Evolutionary conservation across 768 basidiomycete genomes (phyloP).

Genomic region (Lactarius tabidus): DNA sequence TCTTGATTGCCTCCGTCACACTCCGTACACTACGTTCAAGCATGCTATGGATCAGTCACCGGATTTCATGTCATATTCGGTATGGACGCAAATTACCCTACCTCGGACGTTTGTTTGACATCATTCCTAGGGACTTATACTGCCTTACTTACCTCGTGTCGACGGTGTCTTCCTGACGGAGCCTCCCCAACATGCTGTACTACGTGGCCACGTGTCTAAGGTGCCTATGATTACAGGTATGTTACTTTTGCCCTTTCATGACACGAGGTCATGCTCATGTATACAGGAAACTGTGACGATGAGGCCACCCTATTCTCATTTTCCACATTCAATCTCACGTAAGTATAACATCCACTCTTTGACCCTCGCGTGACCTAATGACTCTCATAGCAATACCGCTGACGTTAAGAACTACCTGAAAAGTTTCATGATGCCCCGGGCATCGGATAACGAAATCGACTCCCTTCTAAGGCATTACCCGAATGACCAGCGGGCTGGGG

Average conservation of each 20-base stretch:
- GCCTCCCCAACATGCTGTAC: conserved; percentile 33
- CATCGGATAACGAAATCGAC: conserved; percentile 11
- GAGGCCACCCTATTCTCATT: conserved; percentile 47
- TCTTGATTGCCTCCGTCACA: conserved; percentile 39
- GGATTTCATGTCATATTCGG: conserved; percentile 39
- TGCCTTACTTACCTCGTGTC: conserved; percentile 11
- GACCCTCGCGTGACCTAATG: background rate
- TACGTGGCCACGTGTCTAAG: conserved; percentile 43
- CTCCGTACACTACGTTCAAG: conserved; percentile 37
- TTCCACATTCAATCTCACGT: conserved; percentile 31
- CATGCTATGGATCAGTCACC: conserved; percentile 41
- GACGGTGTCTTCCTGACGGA: too few relatives aligned
- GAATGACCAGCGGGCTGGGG: too few relatives aligned
- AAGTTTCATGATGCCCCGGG: conserved; percentile 1
- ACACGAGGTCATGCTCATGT: background rate
- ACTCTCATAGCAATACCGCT: background rate
- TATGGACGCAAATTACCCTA: conserved; percentile 22
- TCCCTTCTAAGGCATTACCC: background rate
- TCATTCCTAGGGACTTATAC: conserved; percentile 35
- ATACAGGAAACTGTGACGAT: conserved; percentile 49
- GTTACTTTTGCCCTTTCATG: background rate
- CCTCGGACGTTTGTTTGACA: too few relatives aligned
- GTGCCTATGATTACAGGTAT: conserved; percentile 47
- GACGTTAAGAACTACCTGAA: conserved; percentile 4
- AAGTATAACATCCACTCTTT: conserved; percentile 3